Base-by-base conservation (phyloP, 2,329 filamentous ascomycete genomes). In the Aspergillus floridensis region DNA sequence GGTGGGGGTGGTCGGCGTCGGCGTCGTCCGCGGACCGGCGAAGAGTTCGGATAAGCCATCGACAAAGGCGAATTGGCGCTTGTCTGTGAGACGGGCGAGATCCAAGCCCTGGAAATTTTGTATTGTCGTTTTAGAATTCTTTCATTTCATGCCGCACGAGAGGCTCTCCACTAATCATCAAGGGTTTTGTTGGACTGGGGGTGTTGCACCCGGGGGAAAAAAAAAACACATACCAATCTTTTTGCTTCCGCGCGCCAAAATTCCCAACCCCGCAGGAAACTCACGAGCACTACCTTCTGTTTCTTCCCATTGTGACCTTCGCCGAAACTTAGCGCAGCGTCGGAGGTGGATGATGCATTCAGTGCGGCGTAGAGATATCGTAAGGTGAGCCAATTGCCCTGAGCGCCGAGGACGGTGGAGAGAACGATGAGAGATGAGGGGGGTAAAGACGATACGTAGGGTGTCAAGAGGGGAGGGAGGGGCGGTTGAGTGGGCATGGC, bases 241-340 rank as follows among this genome's bases (percentile, higher is more conserved):
- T 85, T 83, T 2, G 83, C 83, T 53, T 90, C 88, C 3, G 88
- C 84, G 63, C 80, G 86, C 92, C 92, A 97, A 71, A 96, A 96
- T 1, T 84, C 79, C 63, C 83, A 84, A 68, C 93, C 89, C 61
- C 91, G 84, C 76, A 96, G 78, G 76, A 95, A 96, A 77, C 90
- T 96, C 59, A 95, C 86, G 3, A 97, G 80, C 3, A 96, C 81
- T 0, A 97, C 83, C 53, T 79, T 82, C 26, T 74, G 76, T 48
- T 77, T 68, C 63, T 70, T 68, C 3, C 65, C 70, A 67, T 76
- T 69, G 31, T 70, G 58, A 44, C 54, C 32, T 12, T 64, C 68
- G 52, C 68, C 68, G 53, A 65, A 47, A 22, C 66, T 68, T 59
- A 69, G 59, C n/a, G 62, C 58, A 12, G 56, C 49, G 51, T 65